Conservation (phyloP, 352 stramenopile genomes). For the Phytophthora pseudosyringae region DNA sequence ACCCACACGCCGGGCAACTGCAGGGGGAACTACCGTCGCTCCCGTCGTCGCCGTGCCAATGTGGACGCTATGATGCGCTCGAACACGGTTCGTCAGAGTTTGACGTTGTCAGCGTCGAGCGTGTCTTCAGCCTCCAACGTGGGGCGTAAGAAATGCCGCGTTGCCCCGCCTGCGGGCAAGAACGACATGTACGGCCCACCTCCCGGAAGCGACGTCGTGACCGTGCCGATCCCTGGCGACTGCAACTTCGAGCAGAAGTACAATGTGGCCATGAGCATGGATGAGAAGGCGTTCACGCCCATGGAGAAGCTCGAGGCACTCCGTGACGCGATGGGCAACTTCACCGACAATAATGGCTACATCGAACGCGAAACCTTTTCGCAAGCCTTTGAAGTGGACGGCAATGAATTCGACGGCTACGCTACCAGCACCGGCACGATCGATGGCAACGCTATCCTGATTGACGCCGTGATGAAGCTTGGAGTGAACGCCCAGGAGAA, state of each 20-base stretch:
- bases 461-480: constrained; percentile 74
- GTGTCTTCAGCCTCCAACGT: constrained; percentile 28
- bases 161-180: constrained; percentile 20
- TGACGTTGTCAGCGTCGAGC: constrained; percentile 53
- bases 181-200: constrained; percentile 49
- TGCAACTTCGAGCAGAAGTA: constrained; percentile 68
- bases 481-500: constrained; percentile 71
- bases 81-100: constrained; percentile 58
- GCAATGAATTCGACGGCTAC: constrained; percentile 56
- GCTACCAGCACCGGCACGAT: constrained; percentile 56
- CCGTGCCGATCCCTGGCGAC: constrained; percentile 67
- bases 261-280: constrained; percentile 61
- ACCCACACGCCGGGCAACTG: constrained; percentile 38
- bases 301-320: constrained; percentile 65
- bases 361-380: constrained; percentile 78
- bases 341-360: constrained; percentile 62
- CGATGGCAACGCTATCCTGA: constrained; percentile 72
- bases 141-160: constrained; percentile 21
- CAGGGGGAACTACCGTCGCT: constrained; percentile 20
- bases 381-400: constrained; percentile 66
- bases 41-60: constrained; percentile 58
- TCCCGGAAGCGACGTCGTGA: constrained; percentile 52
- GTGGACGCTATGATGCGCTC: constrained; percentile 77
- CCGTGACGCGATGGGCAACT: constrained; percentile 65
- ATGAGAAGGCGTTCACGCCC: constrained; percentile 45